A percentile compares a stretch with the other conserved stretches of the same genome.
These are phyloP conservation scores for Nannizzia gypsea DNA, from an alignment of 2,329 filamentous ascomycete species.

Conservation along the genomic window DNA sequence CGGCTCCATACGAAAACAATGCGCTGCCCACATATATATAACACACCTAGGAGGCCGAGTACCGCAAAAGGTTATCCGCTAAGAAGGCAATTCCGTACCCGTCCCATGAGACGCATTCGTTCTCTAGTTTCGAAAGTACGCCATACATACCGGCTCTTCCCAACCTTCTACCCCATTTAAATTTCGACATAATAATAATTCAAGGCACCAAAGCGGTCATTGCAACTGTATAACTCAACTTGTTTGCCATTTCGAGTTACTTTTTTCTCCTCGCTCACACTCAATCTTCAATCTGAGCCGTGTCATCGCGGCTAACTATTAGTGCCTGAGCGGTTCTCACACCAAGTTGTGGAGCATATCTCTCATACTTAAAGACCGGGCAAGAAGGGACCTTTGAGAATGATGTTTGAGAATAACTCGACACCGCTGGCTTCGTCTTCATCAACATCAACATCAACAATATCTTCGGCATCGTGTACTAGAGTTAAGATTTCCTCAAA, in stretches of 20 bases:
- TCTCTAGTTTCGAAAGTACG: not conserved
- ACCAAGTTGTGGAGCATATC: too few species aligned
- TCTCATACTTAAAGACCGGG: not conserved
- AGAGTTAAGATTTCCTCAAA: not conserved
- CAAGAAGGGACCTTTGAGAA: not conserved
- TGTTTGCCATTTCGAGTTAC: not conserved
- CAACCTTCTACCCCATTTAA: not conserved
- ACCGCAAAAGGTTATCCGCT: not conserved
- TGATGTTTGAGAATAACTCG: not conserved
- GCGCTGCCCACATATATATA: not conserved
- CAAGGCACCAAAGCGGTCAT: constrained; percentile 1
- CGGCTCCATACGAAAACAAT: not conserved
- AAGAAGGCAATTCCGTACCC: not conserved
- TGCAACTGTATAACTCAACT: not conserved
- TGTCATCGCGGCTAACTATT: not conserved
- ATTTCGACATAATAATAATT: not conserved
- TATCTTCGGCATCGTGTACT: not conserved
- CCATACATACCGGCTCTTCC: not conserved
- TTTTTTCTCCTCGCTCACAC: not conserved
- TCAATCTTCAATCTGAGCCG: not conserved
- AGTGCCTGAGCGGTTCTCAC: not conserved
- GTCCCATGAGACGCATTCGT: not conserved
- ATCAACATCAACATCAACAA: not conserved
- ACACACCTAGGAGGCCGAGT: not conserved
- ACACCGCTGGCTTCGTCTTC: not conserved